phyloP scores from a whole-genome alignment of 1,284 basidiomycete genomes.

The Blastosporella zonata region DNA sequence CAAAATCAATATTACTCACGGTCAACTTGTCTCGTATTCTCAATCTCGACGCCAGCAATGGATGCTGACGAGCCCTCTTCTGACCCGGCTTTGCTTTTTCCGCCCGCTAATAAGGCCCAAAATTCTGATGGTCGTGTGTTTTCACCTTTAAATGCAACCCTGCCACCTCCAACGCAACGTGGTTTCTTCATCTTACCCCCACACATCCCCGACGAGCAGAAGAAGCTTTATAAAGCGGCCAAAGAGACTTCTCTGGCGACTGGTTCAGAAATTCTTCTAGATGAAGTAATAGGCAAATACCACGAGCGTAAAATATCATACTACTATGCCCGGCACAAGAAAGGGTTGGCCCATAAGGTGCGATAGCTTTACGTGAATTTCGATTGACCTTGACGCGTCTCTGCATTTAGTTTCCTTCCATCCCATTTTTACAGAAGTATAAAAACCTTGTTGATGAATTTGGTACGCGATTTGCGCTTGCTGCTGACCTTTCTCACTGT shows the following conservation, averaged over 20 bases:
- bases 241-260: conserved; percentile 32
- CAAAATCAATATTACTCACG: neutral
- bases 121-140: neutral
- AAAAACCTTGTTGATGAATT: conserved; percentile 52
- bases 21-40: neutral
- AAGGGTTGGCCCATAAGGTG: conserved; percentile 63
- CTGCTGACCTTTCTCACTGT: conserved; percentile 8
- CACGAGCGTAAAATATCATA: conserved; percentile 35
- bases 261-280: conserved; percentile 34
- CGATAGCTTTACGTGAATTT: conserved; percentile 19
- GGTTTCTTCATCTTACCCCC: conserved; percentile 33
- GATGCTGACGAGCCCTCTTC: conserved; percentile 12
- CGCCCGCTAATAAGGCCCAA: conserved; percentile 6
- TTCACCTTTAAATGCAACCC: conserved; percentile 10
- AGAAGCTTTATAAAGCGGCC: conserved; percentile 38
- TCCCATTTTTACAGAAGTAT: conserved; percentile 37
- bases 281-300: conserved; percentile 61
- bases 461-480: conserved; percentile 38
- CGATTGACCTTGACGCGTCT: conserved; percentile 24
- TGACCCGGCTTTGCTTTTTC: conserved; percentile 16
- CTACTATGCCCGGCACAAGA: conserved; percentile 58
- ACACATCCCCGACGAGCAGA: conserved; percentile 35
- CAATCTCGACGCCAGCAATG: conserved; percentile 14
- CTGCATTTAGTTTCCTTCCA: conserved; percentile 38
- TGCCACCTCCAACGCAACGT: conserved; percentile 4